Evolutionary conservation across 2,329 filamentous ascomycete species (phyloP).

Genomic region (Cytospora mali): DNA sequence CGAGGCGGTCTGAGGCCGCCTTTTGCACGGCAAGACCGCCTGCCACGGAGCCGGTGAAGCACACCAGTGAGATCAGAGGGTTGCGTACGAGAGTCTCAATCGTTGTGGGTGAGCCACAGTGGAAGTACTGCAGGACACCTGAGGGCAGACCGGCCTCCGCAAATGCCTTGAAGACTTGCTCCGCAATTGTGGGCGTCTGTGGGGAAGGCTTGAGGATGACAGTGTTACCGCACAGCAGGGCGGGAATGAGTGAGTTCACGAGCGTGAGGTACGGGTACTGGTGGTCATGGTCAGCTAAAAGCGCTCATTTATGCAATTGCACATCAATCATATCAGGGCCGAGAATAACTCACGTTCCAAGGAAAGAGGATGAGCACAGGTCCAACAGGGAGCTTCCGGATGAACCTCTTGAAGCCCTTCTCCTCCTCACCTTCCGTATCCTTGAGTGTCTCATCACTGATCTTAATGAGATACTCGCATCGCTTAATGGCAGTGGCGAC

Average conservation of each 20-base stretch:
- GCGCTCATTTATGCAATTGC: conserved; percentile 3
- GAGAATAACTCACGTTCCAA: conserved; percentile 76
- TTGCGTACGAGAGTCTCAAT: conserved; percentile 80
- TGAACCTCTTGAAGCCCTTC: conserved; percentile 86
- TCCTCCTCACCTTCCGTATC: conserved; percentile 83
- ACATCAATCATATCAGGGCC: not conserved
- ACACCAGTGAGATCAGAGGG: conserved; percentile 77
- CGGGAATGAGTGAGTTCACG: conserved; percentile 88
- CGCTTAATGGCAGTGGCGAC: conserved; percentile 83
- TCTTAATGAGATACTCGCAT: conserved; percentile 82
- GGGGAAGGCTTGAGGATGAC: conserved; percentile 95
- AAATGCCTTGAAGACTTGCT: conserved; percentile 80
- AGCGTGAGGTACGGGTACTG: conserved; percentile 95
- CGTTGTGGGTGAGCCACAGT: conserved; percentile 76
- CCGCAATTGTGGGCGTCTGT: conserved; percentile 89
- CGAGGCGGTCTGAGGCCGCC: conserved; percentile 80
- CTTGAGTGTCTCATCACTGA: conserved; percentile 75
- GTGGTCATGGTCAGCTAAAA: not conserved
- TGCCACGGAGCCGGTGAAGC: conserved; percentile 91
- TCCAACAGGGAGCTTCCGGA: conserved; percentile 85
- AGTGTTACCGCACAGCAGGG: conserved; percentile 85
- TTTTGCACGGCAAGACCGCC: conserved; percentile 85
- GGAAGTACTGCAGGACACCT: conserved; percentile 89
- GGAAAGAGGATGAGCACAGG: conserved; percentile 89
- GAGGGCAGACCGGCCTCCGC: conserved; percentile 76